Conservation (phyloP, 495 filamentous ascomycete genomes). For the Stereocaulon alpinum region DNA sequence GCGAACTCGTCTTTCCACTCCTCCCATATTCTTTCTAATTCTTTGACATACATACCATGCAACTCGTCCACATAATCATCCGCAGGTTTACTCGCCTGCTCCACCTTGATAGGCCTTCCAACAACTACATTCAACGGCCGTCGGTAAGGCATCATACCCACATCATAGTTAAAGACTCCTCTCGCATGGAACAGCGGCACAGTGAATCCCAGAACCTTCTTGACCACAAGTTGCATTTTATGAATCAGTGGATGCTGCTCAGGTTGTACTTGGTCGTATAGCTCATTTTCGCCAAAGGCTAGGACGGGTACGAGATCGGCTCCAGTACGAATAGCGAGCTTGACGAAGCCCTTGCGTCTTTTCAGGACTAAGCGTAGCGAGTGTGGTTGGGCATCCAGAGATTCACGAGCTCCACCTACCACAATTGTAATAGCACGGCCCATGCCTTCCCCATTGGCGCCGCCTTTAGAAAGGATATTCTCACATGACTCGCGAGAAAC, state of each 20-base stretch:
- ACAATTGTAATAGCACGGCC: constrained; percentile 95
- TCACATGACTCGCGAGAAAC: constrained; percentile 87
- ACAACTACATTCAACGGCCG: constrained; percentile 80
- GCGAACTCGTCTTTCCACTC: constrained; percentile 82
- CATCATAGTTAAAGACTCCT: constrained; percentile 95
- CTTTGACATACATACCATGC: constrained; percentile 66
- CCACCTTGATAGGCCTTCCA: constrained; percentile 65
- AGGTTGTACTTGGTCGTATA: constrained; percentile 79
- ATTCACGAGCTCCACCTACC: constrained; percentile 84
- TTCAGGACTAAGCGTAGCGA: constrained; percentile 65
- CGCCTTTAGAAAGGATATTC: constrained; percentile 71
- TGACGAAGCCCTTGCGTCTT: constrained; percentile 84
- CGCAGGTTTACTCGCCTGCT: constrained; percentile 47
- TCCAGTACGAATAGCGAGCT: constrained; percentile 78
- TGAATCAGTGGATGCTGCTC: constrained; percentile 62
- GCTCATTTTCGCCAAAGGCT: constrained; percentile 87
- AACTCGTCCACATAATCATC: constrained; percentile 68
- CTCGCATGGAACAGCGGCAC: constrained; percentile 81
- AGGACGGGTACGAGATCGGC: constrained; percentile 88
- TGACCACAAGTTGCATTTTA: constrained; percentile 66
- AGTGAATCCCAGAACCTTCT: constrained; percentile 83
- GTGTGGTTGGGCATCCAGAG: constrained; percentile 72
- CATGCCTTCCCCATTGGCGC: constrained; percentile 74
- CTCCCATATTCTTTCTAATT: constrained; percentile 77
- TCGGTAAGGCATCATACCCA: constrained; percentile 89